Evolutionary conservation across 176 grass and related monocot species (phyloP), one percentile per base, ranked within the genome.

Genomic region (Carex scoparia): DNA sequence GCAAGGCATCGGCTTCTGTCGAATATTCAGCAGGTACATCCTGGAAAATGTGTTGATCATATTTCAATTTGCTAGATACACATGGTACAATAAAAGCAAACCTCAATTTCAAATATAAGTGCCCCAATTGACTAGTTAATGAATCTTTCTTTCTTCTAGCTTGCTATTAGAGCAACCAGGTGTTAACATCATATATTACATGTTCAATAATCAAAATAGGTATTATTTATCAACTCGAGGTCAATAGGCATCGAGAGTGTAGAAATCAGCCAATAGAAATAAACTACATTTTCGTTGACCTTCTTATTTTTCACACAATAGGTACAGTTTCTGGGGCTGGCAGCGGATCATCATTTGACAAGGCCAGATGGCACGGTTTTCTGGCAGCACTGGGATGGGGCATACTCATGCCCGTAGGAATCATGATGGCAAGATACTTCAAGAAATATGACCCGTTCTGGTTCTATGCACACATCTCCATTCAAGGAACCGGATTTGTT

Each of bases 391-490:
- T 94, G 14, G 92, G 90, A 3, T 94, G 92, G 92, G 92, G 89
- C 6, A 79, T 91, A 53, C 74, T 94, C 37, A 88, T 94, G 90
- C 92, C 92, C 7, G 44, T 83, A n/a, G 92, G 92, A 27, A 55
- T 94, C 49, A 65, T 74, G 31, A 72, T 91, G 80, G 92, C 89
- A 62, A 82, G 92, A 37, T 94, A 90, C 68, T 94, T 94, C 79
- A 91, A 82, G 83, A 79, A 80, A 10, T 86, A 55, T 63, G 89
- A 91, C 61, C 92, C 89, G 1, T 84, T 91, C 80, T 94, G 92
- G 92, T 91, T 94, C 89, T 87, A 91, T 86, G 89, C 92, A 31
- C 92, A 94, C 83, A 61, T 90, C 83, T 90, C 92, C 15, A 87
- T 94, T 30, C 92, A 94, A 85, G 90, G 87, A 0, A 15, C 86